Percentiles rank a stretch among this genome's conserved stretches.
Evolutionary conservation across 2,329 filamentous ascomycete species (phyloP).

Genomic region (Pseudogymnoascus sp.): DNA sequence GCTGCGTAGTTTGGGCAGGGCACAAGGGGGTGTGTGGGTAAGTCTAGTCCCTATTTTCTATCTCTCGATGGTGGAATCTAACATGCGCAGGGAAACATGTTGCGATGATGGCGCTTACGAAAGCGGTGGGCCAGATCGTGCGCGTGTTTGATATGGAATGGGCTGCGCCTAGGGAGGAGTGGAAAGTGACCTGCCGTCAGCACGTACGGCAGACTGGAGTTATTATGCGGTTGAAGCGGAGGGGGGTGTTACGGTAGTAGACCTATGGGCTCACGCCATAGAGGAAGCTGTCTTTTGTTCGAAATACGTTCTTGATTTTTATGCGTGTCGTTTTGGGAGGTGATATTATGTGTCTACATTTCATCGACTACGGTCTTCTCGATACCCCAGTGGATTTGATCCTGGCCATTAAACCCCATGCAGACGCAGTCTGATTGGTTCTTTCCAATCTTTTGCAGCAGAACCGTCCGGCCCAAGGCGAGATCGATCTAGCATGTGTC

Average conservation of each 20-base stretch:
- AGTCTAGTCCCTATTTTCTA: neutral
- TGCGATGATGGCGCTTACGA: neutral
- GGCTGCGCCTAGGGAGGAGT: neutral
- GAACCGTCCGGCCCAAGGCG: too few relatives aligned
- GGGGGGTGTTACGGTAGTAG: neutral
- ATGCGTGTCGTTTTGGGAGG: too few relatives aligned
- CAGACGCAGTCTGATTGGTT: too few relatives aligned
- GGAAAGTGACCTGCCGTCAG: neutral
- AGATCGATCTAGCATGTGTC: too few relatives aligned
- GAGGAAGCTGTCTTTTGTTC: too few relatives aligned
- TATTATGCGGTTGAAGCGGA: neutral
- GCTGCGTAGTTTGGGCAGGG: neutral
- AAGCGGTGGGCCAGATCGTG: neutral
- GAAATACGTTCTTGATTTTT: too few relatives aligned
- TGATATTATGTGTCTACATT: too few relatives aligned
- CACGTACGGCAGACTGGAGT: neutral
- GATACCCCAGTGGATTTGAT: too few relatives aligned
- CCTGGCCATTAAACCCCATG: too few relatives aligned
- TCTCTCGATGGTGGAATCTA: neutral
- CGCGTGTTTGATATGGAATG: constrained; percentile 3
- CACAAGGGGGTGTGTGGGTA: neutral
- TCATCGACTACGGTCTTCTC: too few relatives aligned
- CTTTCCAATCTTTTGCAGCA: too few relatives aligned
- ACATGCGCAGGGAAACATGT: neutral
- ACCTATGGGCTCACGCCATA: neutral